These are phyloP conservation scores for Phanerodontia chrysosporium DNA, from an alignment of 768 basidiomycete genomes.

Conservation along the genomic window DNA sequence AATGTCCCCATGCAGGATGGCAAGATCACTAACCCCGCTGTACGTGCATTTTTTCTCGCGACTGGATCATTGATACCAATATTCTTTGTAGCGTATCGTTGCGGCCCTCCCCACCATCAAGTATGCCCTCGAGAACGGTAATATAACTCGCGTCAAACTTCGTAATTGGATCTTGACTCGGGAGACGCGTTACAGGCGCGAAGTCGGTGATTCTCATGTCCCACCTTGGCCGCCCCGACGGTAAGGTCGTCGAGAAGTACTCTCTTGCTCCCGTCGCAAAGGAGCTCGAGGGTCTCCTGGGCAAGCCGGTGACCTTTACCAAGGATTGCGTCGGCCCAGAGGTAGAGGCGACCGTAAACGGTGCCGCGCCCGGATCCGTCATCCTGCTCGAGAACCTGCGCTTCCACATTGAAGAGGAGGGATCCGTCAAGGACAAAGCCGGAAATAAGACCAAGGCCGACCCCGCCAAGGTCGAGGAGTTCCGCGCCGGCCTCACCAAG, in stretches of 20 bases:
- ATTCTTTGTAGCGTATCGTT: slow-evolving; percentile 74
- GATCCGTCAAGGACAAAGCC: slow-evolving; percentile 88
- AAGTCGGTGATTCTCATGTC: slow-evolving; percentile 90
- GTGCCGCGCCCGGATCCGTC: slow-evolving; percentile 61
- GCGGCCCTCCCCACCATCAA: slow-evolving; percentile 94
- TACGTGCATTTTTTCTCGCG: slow-evolving; percentile 38
- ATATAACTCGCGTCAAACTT: slow-evolving; percentile 10
- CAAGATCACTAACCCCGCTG: slow-evolving; percentile 94
- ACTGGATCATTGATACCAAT: background rate
- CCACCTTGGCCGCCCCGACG: slow-evolving; percentile 96
- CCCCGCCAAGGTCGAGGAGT: slow-evolving; percentile 69
- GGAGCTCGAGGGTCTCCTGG: slow-evolving; percentile 74
- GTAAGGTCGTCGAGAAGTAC: slow-evolving; percentile 84
- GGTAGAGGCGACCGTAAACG: slow-evolving; percentile 73
- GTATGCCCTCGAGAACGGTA: slow-evolving; percentile 86
- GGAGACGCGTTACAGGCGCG: slow-evolving; percentile 48
- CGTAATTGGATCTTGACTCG: background rate
- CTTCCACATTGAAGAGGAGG: slow-evolving; percentile 98
- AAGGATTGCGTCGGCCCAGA: slow-evolving; percentile 83
- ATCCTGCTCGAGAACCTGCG: slow-evolving; percentile 96
- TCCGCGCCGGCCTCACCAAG: slow-evolving; percentile 82
- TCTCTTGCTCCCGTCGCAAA: slow-evolving; percentile 83
- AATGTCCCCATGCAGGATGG: slow-evolving; percentile 90
- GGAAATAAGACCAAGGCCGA: slow-evolving; percentile 95
- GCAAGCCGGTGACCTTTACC: slow-evolving; percentile 74